Evolutionary conservation across 2,329 filamentous ascomycete genomes (phyloP).

Genomic region (Microcera coccophila): DNA sequence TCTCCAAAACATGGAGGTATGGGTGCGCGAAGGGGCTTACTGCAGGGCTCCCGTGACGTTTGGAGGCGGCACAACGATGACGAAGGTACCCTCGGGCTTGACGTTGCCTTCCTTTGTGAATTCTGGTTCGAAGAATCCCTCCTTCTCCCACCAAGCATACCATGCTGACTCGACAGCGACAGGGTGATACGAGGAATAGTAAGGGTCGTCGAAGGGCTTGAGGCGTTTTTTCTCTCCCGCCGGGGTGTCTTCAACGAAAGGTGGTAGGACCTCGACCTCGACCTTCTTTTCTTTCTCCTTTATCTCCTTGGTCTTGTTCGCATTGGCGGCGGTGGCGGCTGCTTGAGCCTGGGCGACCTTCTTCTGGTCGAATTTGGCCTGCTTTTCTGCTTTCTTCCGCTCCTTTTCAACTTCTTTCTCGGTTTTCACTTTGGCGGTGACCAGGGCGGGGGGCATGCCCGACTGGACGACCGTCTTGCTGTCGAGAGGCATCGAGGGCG

Average conservation of each 20-base stretch:
- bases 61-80: constrained; percentile 86
- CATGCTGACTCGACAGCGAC: constrained; percentile 83
- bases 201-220: not conserved
- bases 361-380: constrained; percentile 44
- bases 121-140: constrained; percentile 84
- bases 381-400: constrained; percentile 48
- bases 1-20: too few species aligned
- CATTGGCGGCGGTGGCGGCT: not conserved
- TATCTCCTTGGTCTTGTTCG: constrained; percentile 43
- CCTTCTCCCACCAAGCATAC: constrained; percentile 94
- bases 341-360: not conserved
- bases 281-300: too few species aligned
- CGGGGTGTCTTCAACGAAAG: constrained; percentile 71
- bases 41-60: constrained; percentile 92
- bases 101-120: constrained; percentile 70
- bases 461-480: too few species aligned
- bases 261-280: constrained; percentile 56
- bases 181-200: constrained; percentile 57
- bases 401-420: constrained; percentile 1
- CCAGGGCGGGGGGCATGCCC: not conserved
- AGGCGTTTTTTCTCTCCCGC: constrained; percentile 74
- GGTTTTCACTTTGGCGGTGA: not conserved
- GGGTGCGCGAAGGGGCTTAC: too few species aligned
- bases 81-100: constrained; percentile 76
- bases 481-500: too few species aligned